Conservation (phyloP, 2,329 filamentous ascomycete genomes). For the Aschersonia sp. region DNA sequence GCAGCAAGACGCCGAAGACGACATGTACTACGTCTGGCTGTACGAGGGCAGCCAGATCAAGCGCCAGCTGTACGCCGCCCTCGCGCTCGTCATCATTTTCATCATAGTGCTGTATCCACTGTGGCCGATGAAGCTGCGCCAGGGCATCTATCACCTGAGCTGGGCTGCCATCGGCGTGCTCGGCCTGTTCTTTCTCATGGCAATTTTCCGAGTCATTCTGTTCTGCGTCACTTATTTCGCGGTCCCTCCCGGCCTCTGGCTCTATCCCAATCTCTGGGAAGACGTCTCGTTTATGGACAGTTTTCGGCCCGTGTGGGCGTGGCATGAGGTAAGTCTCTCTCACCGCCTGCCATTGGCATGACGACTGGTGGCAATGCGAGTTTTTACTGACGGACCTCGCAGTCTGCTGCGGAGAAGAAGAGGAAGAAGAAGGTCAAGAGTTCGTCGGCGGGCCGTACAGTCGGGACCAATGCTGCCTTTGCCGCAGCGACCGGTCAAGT, state of each 20-base stretch:
- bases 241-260: constrained; percentile 79
- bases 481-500: constrained; percentile 38
- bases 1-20: constrained; percentile 77
- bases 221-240: constrained; percentile 87
- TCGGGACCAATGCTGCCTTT: constrained; percentile 25
- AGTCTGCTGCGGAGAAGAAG: constrained; percentile 15
- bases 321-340: constrained; percentile 69
- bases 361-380: not conserved
- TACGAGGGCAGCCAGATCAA: constrained; percentile 91
- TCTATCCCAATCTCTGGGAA: constrained; percentile 96
- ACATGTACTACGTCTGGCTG: constrained; percentile 92
- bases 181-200: constrained; percentile 92
- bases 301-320: constrained; percentile 92
- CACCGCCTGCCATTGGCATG: not conserved
- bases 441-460: constrained; percentile 14
- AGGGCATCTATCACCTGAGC: constrained; percentile 93
- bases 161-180: constrained; percentile 60
- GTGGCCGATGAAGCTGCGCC: constrained; percentile 81
- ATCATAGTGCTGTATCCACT: constrained; percentile 87
- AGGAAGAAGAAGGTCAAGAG: constrained; percentile 43
- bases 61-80: constrained; percentile 78
- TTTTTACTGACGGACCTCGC: not conserved
- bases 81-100: constrained; percentile 73
- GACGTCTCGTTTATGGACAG: constrained; percentile 97
- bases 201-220: constrained; percentile 87